Evolutionary conservation across 1,284 basidiomycete species (phyloP).

Genomic region (Thecaphora frezii): DNA sequence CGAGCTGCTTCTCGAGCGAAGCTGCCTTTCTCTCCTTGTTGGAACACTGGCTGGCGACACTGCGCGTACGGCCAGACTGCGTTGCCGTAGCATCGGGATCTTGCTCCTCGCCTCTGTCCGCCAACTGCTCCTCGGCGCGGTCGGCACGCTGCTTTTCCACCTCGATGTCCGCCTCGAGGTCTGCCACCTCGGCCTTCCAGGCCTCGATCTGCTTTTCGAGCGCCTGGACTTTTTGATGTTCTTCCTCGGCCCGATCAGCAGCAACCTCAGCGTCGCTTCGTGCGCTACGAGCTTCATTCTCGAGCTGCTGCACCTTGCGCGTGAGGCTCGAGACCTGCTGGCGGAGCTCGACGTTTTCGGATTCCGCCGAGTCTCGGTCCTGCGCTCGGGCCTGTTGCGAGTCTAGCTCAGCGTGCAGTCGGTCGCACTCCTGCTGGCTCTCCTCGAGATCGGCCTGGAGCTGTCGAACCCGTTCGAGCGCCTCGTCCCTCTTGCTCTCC

Average conservation of each 20-base stretch:
- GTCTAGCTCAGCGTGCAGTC: background rate
- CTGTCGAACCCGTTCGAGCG: slow-evolving; percentile 14
- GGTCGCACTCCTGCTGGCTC: background rate
- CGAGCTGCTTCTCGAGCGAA: background rate
- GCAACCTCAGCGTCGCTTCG: background rate
- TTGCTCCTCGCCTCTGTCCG: background rate
- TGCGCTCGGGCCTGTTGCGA: background rate
- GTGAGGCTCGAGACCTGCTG: background rate
- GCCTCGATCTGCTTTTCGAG: slow-evolving; percentile 1
- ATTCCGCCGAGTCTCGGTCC: background rate
- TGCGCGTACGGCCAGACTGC: background rate
- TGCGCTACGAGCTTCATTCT: background rate
- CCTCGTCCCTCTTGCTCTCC: slow-evolving; percentile 28
- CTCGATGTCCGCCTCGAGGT: slow-evolving; percentile 1
- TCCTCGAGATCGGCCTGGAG: slow-evolving; percentile 11
- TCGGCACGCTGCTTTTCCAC: background rate
- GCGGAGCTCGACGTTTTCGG: background rate
- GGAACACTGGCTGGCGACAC: background rate
- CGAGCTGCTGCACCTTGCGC: slow-evolving; percentile 1
- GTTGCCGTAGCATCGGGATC: background rate
- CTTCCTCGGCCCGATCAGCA: background rate
- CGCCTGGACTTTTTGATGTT: background rate
- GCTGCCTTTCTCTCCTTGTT: background rate
- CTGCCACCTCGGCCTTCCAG: background rate
- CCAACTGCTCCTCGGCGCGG: background rate